Base-by-base conservation (phyloP, 1,284 basidiomycete genomes). In the Macrocystidia cucumis region DNA sequence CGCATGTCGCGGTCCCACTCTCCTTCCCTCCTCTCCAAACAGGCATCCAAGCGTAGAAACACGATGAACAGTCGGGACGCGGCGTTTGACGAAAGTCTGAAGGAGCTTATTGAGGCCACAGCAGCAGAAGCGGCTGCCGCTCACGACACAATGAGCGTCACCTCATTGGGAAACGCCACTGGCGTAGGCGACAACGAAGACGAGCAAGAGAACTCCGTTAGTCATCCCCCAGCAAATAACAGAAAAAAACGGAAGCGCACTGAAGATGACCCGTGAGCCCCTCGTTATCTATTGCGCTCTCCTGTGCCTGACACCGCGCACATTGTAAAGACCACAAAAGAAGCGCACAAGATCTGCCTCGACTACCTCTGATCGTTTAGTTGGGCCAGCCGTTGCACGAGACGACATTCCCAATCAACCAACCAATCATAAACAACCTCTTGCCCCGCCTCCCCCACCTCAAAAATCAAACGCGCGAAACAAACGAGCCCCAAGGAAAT, bases 21-120 rank as follows among this genome's bases (percentile, higher is more conserved):
- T 6, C 84, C 84, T 1, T 64, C 67, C 9, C 57, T 62, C 17
- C 56, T 70, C 34, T 55, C 65, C n/a, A 65, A 72, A 44, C 75
- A 74, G 35, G 66, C 74, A n/a, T 69, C 78, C 22, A 95, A 92
- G 62, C 78, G 90, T 41, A 72, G 93, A 42, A 91, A 89, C 49
- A 98, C 95, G 37, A 96, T 98, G 91, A 98, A 98, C 57, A 93
- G 89, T 51, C 72, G 93, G 39, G 93, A 96, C 53, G 88, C 92
- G 5, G 89, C 86, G 3, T 96, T 95, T 55, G 91, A 96, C 52
- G 89, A 93, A 56, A 86, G 81, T 43, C 55, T 81, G 37, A 78
- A 81, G 53, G 76, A 80, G 46, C 63, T 83, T 35, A 74, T 86
- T 30, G 77, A 84, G 46, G 71, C 73, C 29, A 78, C 75, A n/a